phyloP scores from a whole-genome alignment of 176 grass and related monocot species.

The Triticum monococcum region DNA sequence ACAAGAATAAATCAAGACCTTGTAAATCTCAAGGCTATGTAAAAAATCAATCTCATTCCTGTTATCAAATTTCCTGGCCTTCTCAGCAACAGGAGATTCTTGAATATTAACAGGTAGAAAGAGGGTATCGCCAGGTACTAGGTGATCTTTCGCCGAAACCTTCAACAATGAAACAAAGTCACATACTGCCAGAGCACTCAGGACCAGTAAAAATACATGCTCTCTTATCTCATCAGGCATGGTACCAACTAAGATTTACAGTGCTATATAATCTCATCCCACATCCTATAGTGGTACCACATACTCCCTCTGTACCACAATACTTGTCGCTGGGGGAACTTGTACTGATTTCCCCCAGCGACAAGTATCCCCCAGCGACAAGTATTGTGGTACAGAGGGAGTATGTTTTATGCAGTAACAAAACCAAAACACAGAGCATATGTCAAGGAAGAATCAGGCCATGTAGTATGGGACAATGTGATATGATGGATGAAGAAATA shows the following conservation, averaged over 20 bases:
- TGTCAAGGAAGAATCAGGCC: not conserved
- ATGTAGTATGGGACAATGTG: not conserved
- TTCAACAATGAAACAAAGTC: slow-evolving; percentile 49
- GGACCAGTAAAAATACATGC: not conserved
- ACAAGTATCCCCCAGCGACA: too few relatives aligned
- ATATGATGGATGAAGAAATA: slow-evolving; percentile 17
- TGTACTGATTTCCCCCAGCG: too few relatives aligned
- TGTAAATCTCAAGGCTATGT: slow-evolving; percentile 73
- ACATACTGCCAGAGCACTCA: slow-evolving; percentile 3
- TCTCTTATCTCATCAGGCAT: slow-evolving; percentile 7
- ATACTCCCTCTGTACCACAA: too few relatives aligned
- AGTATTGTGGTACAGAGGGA: too few relatives aligned
- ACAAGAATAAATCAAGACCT: slow-evolving; percentile 46
- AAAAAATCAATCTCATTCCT: slow-evolving; percentile 71
- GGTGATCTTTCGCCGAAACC: slow-evolving; percentile 77
- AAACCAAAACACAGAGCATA: not conserved
- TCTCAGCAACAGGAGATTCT: slow-evolving; percentile 50
- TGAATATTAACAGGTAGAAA: slow-evolving; percentile 65
- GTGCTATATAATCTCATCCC: not conserved
- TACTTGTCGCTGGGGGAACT: too few relatives aligned
- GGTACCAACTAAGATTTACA: slow-evolving; percentile 2
- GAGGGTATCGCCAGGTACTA: slow-evolving; percentile 73
- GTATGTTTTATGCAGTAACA: not conserved
- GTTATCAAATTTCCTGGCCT: slow-evolving; percentile 45
- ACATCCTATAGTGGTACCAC: not conserved